Evolutionary conservation across 106 monocot genomes (phyloP).

Genomic region (Triglochin maritima): DNA sequence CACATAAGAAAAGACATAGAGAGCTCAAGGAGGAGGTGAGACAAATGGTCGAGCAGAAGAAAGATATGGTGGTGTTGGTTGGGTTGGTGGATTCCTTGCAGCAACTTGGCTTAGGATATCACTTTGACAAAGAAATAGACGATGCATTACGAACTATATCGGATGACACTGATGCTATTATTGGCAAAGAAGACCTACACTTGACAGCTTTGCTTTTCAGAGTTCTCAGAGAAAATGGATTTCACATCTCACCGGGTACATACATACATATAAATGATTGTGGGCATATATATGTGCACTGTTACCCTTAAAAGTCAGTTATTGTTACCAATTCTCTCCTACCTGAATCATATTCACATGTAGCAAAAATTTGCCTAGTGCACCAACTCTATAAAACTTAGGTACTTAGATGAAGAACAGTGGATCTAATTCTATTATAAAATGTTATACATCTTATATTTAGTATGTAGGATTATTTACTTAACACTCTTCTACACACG

Average conservation of each 20-base stretch:
- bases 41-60: not conserved
- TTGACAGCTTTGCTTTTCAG: not conserved
- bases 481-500: no score
- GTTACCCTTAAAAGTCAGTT: no score
- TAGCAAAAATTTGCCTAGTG: no score
- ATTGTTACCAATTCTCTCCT: no score
- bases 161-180: not conserved
- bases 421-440: no score
- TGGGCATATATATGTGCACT: no score
- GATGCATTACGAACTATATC: not conserved
- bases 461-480: no score
- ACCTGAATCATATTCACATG: no score
- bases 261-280: no score
- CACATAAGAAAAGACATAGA: not conserved
- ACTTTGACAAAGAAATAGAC: not conserved
- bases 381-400: no score
- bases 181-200: not conserved
- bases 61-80: not conserved
- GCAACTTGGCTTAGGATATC: not conserved
- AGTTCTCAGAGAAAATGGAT: not conserved
- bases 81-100: not conserved
- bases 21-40: not conserved
- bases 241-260: not conserved
- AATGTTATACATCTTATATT: no score
- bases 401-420: no score